A percentile compares a stretch with the other conserved stretches of the same genome.
Evolutionary conservation across 1,139 yeast genomes (phyloP).

Genomic region (Diutina rugosa): DNA sequence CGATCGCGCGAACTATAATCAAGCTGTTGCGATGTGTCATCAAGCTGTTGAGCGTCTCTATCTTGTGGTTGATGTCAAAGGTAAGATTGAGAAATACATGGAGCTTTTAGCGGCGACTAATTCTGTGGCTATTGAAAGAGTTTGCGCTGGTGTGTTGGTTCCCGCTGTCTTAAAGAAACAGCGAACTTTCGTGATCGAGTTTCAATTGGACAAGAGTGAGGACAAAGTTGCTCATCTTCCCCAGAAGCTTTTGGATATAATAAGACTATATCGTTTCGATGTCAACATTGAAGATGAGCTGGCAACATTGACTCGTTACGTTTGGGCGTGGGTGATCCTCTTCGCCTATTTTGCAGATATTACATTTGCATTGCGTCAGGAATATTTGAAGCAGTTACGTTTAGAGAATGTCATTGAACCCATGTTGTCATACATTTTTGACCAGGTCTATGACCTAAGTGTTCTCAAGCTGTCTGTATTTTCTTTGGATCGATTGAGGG

Average conservation of each 20-base stretch:
- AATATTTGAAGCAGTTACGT: conserved; percentile 46
- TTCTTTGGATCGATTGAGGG: not conserved
- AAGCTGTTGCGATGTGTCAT: conserved; percentile 20
- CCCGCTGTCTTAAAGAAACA: conserved; percentile 25
- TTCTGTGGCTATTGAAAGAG: conserved; percentile 20
- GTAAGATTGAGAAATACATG: not conserved
- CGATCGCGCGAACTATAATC: conserved; percentile 11
- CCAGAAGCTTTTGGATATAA: conserved; percentile 12
- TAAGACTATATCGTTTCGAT: conserved; percentile 2
- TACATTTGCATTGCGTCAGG: conserved; percentile 49
- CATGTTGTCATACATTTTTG: conserved; percentile 38
- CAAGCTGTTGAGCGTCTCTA: conserved; percentile 13
- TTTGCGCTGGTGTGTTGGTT: conserved; percentile 23
- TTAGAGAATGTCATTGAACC: conserved; percentile 30
- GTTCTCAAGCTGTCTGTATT: conserved; percentile 8
- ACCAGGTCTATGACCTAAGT: conserved; percentile 24
- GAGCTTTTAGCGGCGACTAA: conserved; percentile 11
- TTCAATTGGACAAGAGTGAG: conserved; percentile 31
- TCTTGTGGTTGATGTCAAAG: not conserved
- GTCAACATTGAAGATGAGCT: conserved; percentile 12
- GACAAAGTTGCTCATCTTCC: conserved; percentile 22
- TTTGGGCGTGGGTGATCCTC: conserved; percentile 63
- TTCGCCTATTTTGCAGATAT: conserved; percentile 54
- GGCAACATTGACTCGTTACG: conserved; percentile 25
- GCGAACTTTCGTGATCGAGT: conserved; percentile 49